Percentiles rank a stretch among this genome's conserved stretches.
phyloP scores from a whole-genome alignment of 768 basidiomycete genomes.

The Calocera cornea region DNA sequence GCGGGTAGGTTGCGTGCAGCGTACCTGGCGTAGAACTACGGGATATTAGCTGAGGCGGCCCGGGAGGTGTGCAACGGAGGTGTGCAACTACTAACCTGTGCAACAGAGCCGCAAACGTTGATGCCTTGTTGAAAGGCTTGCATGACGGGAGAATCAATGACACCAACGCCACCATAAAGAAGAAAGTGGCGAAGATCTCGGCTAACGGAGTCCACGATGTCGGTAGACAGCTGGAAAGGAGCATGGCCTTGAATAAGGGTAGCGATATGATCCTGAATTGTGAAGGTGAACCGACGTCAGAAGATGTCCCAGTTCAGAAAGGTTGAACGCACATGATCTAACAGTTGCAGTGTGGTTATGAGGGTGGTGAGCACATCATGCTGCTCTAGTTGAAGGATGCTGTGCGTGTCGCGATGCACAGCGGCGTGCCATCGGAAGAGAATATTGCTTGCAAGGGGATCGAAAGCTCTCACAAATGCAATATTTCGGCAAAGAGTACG shows the following conservation, averaged over 20 bases:
- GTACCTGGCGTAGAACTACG: neutral
- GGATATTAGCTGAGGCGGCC: neutral
- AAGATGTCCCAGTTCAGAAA: too few relatives aligned
- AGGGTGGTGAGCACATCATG: neutral
- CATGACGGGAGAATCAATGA: neutral
- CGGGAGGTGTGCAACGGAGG: neutral
- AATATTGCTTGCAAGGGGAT: neutral
- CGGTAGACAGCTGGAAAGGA: neutral
- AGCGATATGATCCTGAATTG: neutral
- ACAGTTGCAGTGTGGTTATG: too few relatives aligned
- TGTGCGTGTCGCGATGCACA: neutral
- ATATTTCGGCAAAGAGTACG: neutral
- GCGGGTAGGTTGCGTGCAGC: neutral
- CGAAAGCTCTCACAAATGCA: neutral
- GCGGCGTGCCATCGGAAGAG: neutral
- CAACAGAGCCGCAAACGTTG: neutral
- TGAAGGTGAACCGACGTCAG: too few relatives aligned
- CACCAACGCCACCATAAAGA: neutral
- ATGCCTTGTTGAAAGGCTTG: neutral
- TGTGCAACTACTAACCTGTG: neutral
- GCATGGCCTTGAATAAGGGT: neutral
- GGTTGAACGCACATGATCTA: too few relatives aligned
- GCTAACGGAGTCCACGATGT: neutral
- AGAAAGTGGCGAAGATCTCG: neutral
- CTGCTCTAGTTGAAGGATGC: neutral